phyloP scores from a whole-genome alignment of 2,329 filamentous ascomycete genomes.

The Zasmidium angulare region DNA sequence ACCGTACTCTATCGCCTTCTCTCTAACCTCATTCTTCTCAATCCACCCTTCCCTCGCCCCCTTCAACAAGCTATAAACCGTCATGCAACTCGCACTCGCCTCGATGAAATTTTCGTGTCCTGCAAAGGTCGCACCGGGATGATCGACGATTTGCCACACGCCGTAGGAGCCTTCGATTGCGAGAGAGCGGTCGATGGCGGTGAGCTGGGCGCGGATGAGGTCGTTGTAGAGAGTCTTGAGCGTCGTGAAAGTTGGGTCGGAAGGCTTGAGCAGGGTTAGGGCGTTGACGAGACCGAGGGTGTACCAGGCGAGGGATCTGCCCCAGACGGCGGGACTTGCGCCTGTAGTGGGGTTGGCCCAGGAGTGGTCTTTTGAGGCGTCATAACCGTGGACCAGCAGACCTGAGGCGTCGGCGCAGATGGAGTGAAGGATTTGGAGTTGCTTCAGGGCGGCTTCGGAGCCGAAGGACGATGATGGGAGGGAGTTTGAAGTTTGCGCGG shows the following conservation, averaged over 20 bases:
- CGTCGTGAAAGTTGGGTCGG: slow-evolving; percentile 32
- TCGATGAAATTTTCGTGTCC: slow-evolving; percentile 59
- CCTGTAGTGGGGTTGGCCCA: slow-evolving; percentile 56
- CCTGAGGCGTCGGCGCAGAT: slow-evolving; percentile 45
- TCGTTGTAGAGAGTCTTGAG: slow-evolving; percentile 40
- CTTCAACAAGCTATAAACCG: slow-evolving; percentile 54
- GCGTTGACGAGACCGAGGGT: slow-evolving; percentile 53
- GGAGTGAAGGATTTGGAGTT: slow-evolving; percentile 48
- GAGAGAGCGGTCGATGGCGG: slow-evolving; percentile 35
- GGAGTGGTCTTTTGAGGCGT: slow-evolving; percentile 47
- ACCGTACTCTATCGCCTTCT: slow-evolving; percentile 26
- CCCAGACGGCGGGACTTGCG: slow-evolving; percentile 55
- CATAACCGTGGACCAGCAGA: slow-evolving; percentile 57
- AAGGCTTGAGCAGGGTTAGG: slow-evolving; percentile 39
- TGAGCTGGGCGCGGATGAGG: slow-evolving; percentile 42
- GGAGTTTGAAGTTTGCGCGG: slow-evolving; percentile 20
- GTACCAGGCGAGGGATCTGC: slow-evolving; percentile 57
- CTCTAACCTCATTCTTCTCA: slow-evolving; percentile 28
- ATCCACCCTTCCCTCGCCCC: slow-evolving; percentile 44
- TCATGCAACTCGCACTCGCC: slow-evolving; percentile 59
- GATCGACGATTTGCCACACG: slow-evolving; percentile 60
- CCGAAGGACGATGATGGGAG: slow-evolving; percentile 13
- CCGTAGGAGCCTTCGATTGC: slow-evolving; percentile 32
- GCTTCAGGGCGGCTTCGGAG: slow-evolving; percentile 33
- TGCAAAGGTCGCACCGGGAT: slow-evolving; percentile 37